A percentile compares a stretch with the other conserved stretches of the same genome.
phyloP scores from a whole-genome alignment of 108 stramenopile species.

The Nitzschia sp. region DNA sequence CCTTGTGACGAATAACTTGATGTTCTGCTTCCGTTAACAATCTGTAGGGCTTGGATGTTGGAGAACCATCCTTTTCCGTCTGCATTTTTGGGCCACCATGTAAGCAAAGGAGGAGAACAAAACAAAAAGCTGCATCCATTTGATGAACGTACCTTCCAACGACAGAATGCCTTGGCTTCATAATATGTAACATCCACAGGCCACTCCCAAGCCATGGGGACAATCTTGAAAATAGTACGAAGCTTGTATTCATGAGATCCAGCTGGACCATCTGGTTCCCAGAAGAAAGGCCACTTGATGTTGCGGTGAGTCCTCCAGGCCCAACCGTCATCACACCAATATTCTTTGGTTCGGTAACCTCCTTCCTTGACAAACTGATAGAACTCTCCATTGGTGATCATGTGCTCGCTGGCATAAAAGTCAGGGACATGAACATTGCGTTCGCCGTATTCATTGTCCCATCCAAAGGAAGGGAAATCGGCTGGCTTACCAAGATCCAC shows the following conservation, averaged over 20 bases:
- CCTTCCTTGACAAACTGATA: slow-evolving; percentile 89
- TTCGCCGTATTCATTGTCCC: slow-evolving; percentile 96
- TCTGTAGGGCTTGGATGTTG: slow-evolving; percentile 62
- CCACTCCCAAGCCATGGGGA: slow-evolving; percentile 90
- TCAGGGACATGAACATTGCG: slow-evolving; percentile 72
- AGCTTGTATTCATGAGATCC: slow-evolving; percentile 86
- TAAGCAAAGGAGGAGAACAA: too few species aligned
- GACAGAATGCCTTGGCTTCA: slow-evolving; percentile 89
- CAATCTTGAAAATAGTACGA: slow-evolving; percentile 85
- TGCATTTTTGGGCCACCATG: neutral
- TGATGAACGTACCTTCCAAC: slow-evolving; percentile 71
- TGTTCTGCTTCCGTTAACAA: slow-evolving; percentile 91
- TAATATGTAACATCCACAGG: slow-evolving; percentile 95
- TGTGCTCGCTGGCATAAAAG: slow-evolving; percentile 82
- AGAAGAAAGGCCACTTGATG: slow-evolving; percentile 91
- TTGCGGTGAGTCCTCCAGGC: slow-evolving; percentile 89
- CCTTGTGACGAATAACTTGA: slow-evolving; percentile 71
- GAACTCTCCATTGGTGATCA: slow-evolving; percentile 94
- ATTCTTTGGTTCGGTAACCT: slow-evolving; percentile 78
- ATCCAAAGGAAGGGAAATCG: slow-evolving; percentile 89
- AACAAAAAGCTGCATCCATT: neutral
- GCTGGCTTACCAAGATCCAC: slow-evolving; percentile 87
- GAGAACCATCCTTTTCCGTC: slow-evolving; percentile 60
- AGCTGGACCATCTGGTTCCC: slow-evolving; percentile 81
- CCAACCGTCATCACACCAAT: slow-evolving; percentile 94